Base-by-base conservation (phyloP, 306 rosid species). In the Styphnolobium japonicum region DNA sequence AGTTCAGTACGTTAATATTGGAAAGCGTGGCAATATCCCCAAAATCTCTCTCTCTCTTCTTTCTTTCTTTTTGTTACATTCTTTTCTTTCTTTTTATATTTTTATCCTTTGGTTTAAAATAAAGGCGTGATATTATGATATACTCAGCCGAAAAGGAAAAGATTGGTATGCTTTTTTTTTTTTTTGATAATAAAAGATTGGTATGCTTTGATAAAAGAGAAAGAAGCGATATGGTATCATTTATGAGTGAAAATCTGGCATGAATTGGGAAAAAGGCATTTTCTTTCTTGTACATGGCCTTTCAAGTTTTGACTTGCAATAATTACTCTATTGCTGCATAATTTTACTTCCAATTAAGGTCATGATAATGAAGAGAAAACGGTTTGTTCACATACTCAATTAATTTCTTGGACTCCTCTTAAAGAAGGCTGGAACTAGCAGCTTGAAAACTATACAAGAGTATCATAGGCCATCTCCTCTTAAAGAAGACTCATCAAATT, bases 181-280 rank as follows among this genome's bases (percentile, higher is more conserved):
- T 34, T 6, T 79, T 80, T 70, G 37, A 51, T 80, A 84, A 78
- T n/a, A n/a, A n/a, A n/a, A n/a, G n/a, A n/a, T n/a, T n/a, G n/a
- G n/a, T n/a, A n/a, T n/a, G n/a, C n/a, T n/a, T n/a, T n/a, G n/a
- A n/a, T n/a, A n/a, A n/a, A n/a, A n/a, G n/a, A n/a, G n/a, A n/a
- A n/a, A n/a, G n/a, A n/a, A n/a, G n/a, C n/a, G n/a, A n/a, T n/a
- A n/a, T n/a, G n/a, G n/a, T n/a, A n/a, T n/a, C n/a, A n/a, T n/a
- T n/a, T n/a, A n/a, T n/a, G n/a, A n/a, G n/a, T n/a, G n/a, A n/a
- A n/a, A n/a, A n/a, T n/a, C n/a, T n/a, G 31, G 73, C 80, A 60
- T 75, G 60, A 75, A 46, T 27, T n/a, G 10, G 46, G 19, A 8
- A 34, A 66, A 77, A 77, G 55, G 22, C 27, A 36, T 39, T 37